Evolutionary conservation across 768 basidiomycete species (phyloP).

Genomic region (Auricularia heimuer): DNA sequence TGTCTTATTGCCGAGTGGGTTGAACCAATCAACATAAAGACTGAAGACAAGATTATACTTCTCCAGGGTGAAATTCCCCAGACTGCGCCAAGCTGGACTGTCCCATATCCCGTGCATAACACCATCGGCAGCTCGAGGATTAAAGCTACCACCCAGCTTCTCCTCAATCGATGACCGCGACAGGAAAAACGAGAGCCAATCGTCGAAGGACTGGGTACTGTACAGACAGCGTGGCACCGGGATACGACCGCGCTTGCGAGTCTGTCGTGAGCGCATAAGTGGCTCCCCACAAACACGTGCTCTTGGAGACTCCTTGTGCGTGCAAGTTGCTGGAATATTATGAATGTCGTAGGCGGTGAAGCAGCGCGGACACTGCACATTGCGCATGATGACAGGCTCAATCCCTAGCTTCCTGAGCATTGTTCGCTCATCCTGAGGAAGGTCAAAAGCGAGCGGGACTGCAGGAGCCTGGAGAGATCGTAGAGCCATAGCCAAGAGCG

Average conservation of each 20-base stretch:
- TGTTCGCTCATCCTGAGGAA: background rate
- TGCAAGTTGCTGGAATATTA: background rate
- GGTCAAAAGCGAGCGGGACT: background rate
- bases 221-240: background rate
- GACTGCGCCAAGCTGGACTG: background rate
- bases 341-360: background rate
- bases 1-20: slow-evolving; percentile 23
- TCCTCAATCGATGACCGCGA: background rate
- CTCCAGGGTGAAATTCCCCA: background rate
- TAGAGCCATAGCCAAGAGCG: background rate
- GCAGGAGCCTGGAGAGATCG: background rate
- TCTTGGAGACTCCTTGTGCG: background rate
- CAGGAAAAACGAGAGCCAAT: background rate
- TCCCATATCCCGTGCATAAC: background rate
- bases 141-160: background rate
- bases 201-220: background rate
- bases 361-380: slow-evolving; percentile 4
- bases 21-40: slow-evolving; percentile 28
- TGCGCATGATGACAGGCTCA: background rate
- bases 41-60: slow-evolving; percentile 14
- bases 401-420: background rate
- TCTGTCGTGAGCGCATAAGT: background rate
- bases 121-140: background rate
- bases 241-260: slow-evolving; percentile 8
- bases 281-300: background rate